Evolutionary conservation across 495 filamentous ascomycete genomes (phyloP).

Genomic region (Amorphotheca resinae): DNA sequence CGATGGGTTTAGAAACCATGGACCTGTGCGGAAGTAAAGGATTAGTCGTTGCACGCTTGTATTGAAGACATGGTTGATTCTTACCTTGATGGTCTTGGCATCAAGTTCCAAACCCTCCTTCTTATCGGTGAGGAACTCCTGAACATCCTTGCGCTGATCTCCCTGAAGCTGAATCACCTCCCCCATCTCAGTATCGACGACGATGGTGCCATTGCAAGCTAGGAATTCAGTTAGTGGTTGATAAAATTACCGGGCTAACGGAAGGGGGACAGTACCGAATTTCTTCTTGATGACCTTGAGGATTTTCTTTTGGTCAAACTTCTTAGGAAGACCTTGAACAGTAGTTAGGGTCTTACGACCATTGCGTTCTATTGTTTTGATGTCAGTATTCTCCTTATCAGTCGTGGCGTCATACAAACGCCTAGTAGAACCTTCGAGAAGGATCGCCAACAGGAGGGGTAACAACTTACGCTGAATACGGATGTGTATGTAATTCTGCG

Average conservation of each 20-base stretch:
- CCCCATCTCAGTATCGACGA: slow-evolving; percentile 92
- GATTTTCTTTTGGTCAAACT: slow-evolving; percentile 99
- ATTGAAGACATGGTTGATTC: slow-evolving; percentile 6
- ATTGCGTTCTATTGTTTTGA: slow-evolving; percentile 73
- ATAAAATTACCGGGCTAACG: background rate
- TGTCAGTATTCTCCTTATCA: slow-evolving; percentile 19
- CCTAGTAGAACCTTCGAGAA: no score
- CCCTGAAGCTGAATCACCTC: slow-evolving; percentile 99
- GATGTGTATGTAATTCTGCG: slow-evolving; percentile 99
- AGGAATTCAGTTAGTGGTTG: background rate
- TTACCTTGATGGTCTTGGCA: slow-evolving; percentile 92
- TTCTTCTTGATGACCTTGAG: slow-evolving; percentile 99
- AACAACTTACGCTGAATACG: slow-evolving; percentile 84
- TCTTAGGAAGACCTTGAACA: slow-evolving; percentile 93
- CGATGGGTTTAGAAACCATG: slow-evolving; percentile 58
- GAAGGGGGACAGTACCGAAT: slow-evolving; percentile 55
- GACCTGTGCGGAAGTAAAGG: slow-evolving; percentile 33
- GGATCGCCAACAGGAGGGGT: slow-evolving; percentile 12
- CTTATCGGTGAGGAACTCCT: slow-evolving; percentile 93
- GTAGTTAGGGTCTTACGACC: slow-evolving; percentile 99
- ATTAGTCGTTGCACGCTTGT: slow-evolving; percentile 3
- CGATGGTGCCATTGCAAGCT: slow-evolving; percentile 99
- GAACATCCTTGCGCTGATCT: slow-evolving; percentile 96
- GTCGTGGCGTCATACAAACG: slow-evolving; percentile 9
- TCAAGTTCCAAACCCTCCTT: slow-evolving; percentile 84